phyloP scores from a whole-genome alignment of 352 stramenopile species.

The Globisporangium spiculum region DNA sequence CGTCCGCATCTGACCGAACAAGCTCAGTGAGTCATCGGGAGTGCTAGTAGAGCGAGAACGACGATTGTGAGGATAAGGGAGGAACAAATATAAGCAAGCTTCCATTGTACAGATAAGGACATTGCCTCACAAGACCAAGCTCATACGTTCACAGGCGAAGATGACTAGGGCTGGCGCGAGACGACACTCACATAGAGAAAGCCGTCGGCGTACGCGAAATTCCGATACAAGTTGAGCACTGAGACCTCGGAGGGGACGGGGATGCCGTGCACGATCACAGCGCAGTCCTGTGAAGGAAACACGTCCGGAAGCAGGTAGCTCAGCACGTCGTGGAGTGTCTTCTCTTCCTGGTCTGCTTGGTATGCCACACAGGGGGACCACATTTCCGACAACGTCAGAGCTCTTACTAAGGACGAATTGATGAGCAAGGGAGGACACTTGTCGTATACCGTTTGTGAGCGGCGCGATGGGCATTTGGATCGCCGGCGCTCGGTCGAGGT shows the following conservation, averaged over 20 bases:
- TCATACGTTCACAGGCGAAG: neutral
- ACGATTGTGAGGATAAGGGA: neutral
- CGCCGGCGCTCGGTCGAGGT: slow-evolving; percentile 47
- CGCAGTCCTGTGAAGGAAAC: slow-evolving; percentile 27
- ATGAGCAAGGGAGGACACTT: neutral
- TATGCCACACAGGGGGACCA: neutral
- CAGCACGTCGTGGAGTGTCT: slow-evolving; percentile 49
- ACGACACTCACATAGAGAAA: slow-evolving; percentile 68
- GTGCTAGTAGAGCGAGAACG: neutral
- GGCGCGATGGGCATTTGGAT: slow-evolving; percentile 76
- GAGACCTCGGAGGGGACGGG: slow-evolving; percentile 41
- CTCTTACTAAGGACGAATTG: neutral
- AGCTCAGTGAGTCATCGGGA: neutral
- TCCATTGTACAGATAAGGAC: slow-evolving; percentile 12
- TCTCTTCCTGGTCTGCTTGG: slow-evolving; percentile 30
- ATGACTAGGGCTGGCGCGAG: slow-evolving; percentile 1
- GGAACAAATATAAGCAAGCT: neutral
- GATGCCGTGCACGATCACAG: slow-evolving; percentile 62
- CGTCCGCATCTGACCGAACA: slow-evolving; percentile 20
- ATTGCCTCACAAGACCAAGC: neutral
- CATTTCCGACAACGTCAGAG: neutral
- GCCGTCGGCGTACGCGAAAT: slow-evolving; percentile 70
- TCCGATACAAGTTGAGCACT: slow-evolving; percentile 57
- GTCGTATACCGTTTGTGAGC: slow-evolving; percentile 34
- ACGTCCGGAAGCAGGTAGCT: slow-evolving; percentile 60